Evolutionary conservation across 108 stramenopile species (phyloP), one percentile per base, ranked within the genome.

Genomic region (Schizochytrium sp.): DNA sequence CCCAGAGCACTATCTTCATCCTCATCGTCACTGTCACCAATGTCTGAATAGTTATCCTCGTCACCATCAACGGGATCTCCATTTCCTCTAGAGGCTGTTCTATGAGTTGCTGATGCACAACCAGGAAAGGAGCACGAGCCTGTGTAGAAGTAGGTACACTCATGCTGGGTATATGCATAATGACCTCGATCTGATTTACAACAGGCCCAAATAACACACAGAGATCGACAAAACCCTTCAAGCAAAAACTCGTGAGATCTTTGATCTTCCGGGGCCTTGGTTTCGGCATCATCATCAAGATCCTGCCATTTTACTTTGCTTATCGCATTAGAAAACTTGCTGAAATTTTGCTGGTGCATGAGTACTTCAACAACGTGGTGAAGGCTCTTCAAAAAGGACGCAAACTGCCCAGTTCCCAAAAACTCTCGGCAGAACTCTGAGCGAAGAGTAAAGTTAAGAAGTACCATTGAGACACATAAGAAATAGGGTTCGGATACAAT

Each of bases 181-280:
- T 69, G 64, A 44, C 64, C 64, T 38, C 64, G 64, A 44, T 69
- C 64, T 69, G 64, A 69, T 15, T 69, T 69, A 44, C 64, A 69
- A 15, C 64, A 69, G 64, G 64, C 64, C 64, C 64, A 69, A 15
- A 69, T 15, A 44, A 69, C 64, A 15, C 64, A 69, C 40, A 69
- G 64, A 38, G 64, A 69, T 7, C 64, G 7, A 44, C 64, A 69
- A 8, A 69, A 44, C 10, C 64, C 64, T 38, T 69, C 64, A 44
- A 69, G 64, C 64, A 69, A 69, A 44, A 44, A 44, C 44, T 69
- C 64, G 64, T 69, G 64, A 8, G 64, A 38, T 7, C 40, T 69
- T 8, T 69, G 42, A 10, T 69, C 64, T 7, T 10, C 64, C 40
- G 42, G 28, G 5, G 40, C 42, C 42, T 38, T 44, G 64, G 3